Conservation (phyloP, 106 monocot species). For the Cymbidium sinense region DNA sequence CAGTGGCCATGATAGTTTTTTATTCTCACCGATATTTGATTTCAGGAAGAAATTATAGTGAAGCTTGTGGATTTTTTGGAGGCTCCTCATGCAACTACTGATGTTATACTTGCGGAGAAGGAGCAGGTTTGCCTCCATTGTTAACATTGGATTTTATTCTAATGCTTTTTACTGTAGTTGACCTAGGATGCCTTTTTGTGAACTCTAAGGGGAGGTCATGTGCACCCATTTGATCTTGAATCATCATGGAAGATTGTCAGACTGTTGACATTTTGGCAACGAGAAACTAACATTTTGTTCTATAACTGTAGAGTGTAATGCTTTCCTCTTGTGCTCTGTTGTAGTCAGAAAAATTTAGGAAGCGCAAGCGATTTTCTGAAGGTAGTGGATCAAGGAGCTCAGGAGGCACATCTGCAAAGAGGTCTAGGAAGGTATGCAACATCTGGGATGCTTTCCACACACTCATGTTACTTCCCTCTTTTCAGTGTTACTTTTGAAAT, state of each 20-base stretch:
- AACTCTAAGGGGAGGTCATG: conserved; percentile 1
- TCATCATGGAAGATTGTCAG: not conserved
- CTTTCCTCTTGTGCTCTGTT: conserved; percentile 13
- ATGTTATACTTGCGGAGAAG: conserved; percentile 46
- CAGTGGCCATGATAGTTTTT: not conserved
- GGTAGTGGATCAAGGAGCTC: conserved; percentile 42
- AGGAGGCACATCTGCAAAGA: conserved; percentile 13
- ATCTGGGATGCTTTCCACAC: not conserved
- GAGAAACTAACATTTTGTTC: not conserved
- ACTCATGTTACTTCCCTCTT: not conserved
- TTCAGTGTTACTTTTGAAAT: not conserved
- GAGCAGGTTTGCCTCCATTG: conserved; percentile 34
- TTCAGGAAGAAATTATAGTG: conserved; percentile 62
- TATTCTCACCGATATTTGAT: not conserved
- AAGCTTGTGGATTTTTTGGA: conserved; percentile 78
- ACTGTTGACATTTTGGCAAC: not conserved
- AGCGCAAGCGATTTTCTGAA: conserved; percentile 48
- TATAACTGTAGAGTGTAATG: conserved; percentile 2
- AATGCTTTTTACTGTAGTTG: too few species aligned
- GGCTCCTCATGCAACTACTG: conserved; percentile 58
- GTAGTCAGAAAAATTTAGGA: conserved; percentile 45
- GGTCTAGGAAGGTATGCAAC: conserved; percentile 41
- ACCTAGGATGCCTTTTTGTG: too few species aligned
- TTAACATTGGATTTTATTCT: not conserved
- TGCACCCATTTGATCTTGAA: not conserved